Evolutionary conservation across 306 rosid species (phyloP).

Genomic region (Prunus kanzakura): DNA sequence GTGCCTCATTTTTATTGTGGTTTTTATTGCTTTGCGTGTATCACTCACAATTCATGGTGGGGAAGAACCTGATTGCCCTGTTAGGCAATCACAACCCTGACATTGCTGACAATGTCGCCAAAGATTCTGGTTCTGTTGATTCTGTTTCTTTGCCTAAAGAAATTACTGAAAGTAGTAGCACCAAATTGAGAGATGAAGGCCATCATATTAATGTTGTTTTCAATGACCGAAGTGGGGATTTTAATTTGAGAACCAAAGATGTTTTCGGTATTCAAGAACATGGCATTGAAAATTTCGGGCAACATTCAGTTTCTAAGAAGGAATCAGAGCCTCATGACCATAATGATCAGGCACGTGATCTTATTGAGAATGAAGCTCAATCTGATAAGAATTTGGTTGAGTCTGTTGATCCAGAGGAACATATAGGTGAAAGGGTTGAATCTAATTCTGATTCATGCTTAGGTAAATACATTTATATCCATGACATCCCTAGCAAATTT

Average conservation of each 20-base stretch:
- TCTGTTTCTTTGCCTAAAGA: background rate
- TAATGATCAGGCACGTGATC: too few relatives aligned
- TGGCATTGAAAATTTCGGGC: background rate
- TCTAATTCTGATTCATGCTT: constrained; percentile 15
- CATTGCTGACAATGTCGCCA: constrained; percentile 3
- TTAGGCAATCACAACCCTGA: constrained; percentile 5
- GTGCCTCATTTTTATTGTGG: constrained; percentile 27
- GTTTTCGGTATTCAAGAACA: background rate
- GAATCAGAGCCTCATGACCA: background rate
- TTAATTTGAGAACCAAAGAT: background rate
- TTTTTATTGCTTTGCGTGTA: constrained; percentile 16
- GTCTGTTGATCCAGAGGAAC: background rate
- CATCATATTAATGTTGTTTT: background rate
- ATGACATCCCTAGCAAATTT: constrained; percentile 36
- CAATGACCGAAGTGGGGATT: constrained; percentile 6
- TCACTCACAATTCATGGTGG: constrained; percentile 6
- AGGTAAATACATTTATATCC: constrained; percentile 39
- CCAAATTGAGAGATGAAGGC: background rate
- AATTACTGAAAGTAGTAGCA: background rate
- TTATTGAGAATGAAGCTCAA: background rate
- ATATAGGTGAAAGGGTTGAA: background rate
- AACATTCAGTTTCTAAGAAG: background rate
- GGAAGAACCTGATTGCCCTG: background rate
- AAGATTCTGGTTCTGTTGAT: background rate
- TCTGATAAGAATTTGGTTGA: background rate